Percentiles rank a stretch among this genome's conserved stretches.
These are phyloP conservation scores for Fusarium incarnatum DNA, from an alignment of 2,329 filamentous ascomycete genomes.

Conservation along the genomic window DNA sequence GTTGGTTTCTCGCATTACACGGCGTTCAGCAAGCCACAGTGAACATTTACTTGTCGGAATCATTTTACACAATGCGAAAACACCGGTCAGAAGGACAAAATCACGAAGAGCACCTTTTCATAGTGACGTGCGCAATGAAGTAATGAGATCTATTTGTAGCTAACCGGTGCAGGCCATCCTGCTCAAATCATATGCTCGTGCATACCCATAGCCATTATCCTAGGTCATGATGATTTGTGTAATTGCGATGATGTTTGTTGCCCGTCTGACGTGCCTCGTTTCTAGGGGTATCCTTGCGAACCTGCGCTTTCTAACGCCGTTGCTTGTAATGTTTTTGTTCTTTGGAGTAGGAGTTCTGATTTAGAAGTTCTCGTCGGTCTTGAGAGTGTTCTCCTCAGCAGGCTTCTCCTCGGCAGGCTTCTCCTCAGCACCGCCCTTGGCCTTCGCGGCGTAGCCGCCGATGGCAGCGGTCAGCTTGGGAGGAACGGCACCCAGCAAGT, in stretches of 20 bases:
- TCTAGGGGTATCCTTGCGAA: slow-evolving; percentile 41
- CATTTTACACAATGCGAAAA: not conserved
- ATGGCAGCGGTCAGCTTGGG: slow-evolving; percentile 49
- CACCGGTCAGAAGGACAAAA: not conserved
- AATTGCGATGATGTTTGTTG: slow-evolving; percentile 17
- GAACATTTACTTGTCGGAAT: slow-evolving; percentile 34
- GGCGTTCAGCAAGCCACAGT: slow-evolving; percentile 35
- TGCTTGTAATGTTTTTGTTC: slow-evolving; percentile 4
- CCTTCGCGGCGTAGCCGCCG: slow-evolving; percentile 43
- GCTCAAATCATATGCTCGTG: not conserved
- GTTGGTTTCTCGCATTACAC: slow-evolving; percentile 32
- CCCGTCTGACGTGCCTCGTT: slow-evolving; percentile 9
- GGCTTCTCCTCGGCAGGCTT: slow-evolving; percentile 27
- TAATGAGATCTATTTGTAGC: slow-evolving; percentile 23
- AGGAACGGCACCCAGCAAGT: slow-evolving; percentile 56
- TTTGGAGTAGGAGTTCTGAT: not conserved
- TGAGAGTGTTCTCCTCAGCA: slow-evolving; percentile 27
- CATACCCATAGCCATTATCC: not conserved
- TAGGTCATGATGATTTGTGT: not conserved
- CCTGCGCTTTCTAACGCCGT: slow-evolving; percentile 16
- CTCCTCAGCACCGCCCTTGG: slow-evolving; percentile 35
- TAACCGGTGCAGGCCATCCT: slow-evolving; percentile 1
- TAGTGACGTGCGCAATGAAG: not conserved
- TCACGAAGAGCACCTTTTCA: slow-evolving; percentile 1
- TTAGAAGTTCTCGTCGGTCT: slow-evolving; percentile 41